Base-by-base conservation (phyloP, 148 eudicot genomes). In the Vaccinium corymbosum region DNA sequence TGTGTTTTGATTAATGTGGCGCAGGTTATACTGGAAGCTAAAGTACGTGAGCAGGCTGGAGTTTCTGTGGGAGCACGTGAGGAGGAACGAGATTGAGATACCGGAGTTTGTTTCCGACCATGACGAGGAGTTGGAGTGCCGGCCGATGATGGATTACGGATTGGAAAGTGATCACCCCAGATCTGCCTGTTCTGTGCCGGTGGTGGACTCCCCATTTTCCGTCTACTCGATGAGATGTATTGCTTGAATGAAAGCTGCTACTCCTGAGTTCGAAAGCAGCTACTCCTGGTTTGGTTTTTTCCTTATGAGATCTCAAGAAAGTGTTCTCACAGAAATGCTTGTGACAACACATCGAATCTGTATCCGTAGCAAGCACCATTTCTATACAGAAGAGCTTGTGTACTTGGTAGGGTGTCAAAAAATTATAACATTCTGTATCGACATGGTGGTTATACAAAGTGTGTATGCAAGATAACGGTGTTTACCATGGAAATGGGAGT, bases 141-240 rank as follows among this genome's bases (percentile, higher is more conserved):
- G 88, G 56, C 92, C 89, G 68, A 84, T 87, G 84, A 87, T 92
- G 89, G 94, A 91, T 20, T 94, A 89, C 27, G 92, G 97, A 6
- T 20, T 93, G 52, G 95, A 94, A 90, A 91, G 94, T 15, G 93
- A 94, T 84, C 92, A 91, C 78, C 94, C 93, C 0, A 85, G 94
- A 75, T 87, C 17, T 4, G 72, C 83, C 1, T 86, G 83, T 83
- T 88, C 73, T 52, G 88, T 76, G 4, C 87, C 90, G 0, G 73
- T 81, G 49, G 53, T 80, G 13, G 92, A 93, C 68, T 86, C 87
- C 15, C 84, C 94, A 0, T 82, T 88, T 6, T 83, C 90, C 7
- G 80, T 79, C 2, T 92, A 91, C 82, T 93, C 97, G 48, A 90
- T 87, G 90, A 87, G 97, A 59, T 89, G 89, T 68, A 89, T 91